Conservation (phyloP, 495 filamentous ascomycete genomes). For the Penicillium herquei region DNA sequence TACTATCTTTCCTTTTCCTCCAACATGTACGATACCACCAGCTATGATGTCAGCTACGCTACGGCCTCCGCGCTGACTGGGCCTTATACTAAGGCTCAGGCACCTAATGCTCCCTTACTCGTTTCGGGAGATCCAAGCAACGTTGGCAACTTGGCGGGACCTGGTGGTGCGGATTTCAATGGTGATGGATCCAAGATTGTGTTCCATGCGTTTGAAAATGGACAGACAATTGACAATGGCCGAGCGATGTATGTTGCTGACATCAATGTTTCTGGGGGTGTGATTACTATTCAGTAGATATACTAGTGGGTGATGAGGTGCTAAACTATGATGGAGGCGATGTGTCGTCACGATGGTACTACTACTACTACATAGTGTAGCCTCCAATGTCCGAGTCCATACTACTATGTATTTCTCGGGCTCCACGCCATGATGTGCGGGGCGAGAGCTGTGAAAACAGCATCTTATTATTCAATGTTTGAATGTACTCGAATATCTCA, state of each 20-base stretch:
- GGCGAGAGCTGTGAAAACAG: too few species aligned
- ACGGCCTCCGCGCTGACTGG: conserved; percentile 42
- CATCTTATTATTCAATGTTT: too few species aligned
- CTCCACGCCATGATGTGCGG: too few species aligned
- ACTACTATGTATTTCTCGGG: background rate
- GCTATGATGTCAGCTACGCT: conserved; percentile 55
- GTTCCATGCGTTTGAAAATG: conserved; percentile 40
- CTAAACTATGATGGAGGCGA: background rate
- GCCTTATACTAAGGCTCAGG: conserved; percentile 37
- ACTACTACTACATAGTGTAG: too few species aligned
- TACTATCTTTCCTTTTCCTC: conserved; percentile 59
- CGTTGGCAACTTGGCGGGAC: conserved; percentile 38
- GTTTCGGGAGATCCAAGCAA: conserved; percentile 36
- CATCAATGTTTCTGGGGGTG: conserved; percentile 7
- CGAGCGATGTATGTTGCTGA: conserved; percentile 20
- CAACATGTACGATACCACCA: conserved; percentile 46
- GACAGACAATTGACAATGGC: conserved; percentile 15
- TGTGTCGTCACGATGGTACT: too few species aligned
- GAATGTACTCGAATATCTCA: too few species aligned
- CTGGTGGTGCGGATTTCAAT: conserved; percentile 47
- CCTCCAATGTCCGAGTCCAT: background rate
- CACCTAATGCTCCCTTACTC: conserved; percentile 34
- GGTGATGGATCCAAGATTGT: conserved; percentile 39
- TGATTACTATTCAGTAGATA: conserved; percentile 8
- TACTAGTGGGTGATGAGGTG: too few species aligned